Percentiles rank a stretch among this genome's conserved stretches.
Evolutionary conservation across 257 asterid genomes (phyloP).

Genomic region (Ilex aquifolium): DNA sequence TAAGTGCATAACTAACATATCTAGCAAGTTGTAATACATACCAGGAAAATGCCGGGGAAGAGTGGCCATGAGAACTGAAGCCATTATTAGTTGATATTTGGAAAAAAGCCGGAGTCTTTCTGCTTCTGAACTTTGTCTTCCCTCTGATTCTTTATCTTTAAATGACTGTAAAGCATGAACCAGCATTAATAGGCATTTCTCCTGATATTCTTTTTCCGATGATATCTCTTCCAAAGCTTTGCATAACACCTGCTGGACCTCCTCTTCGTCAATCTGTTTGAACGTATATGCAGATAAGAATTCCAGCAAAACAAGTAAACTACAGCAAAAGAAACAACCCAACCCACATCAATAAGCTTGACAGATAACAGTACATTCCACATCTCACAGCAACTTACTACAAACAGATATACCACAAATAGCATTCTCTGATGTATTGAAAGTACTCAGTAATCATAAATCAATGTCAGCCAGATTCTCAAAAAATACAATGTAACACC

Average conservation of each 20-base stretch:
- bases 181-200: conserved; percentile 69
- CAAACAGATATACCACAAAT: no score
- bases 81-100: conserved; percentile 61
- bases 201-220: conserved; percentile 63
- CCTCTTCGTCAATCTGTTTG: conserved; percentile 52
- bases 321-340: neutral
- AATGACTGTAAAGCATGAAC: conserved; percentile 50
- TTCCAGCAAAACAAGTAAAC: neutral
- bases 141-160: conserved; percentile 33
- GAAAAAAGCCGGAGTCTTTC: conserved; percentile 42
- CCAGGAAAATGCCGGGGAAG: conserved; percentile 92
- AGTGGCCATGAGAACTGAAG: conserved; percentile 82
- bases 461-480: no score
- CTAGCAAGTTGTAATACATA: conserved; percentile 21
- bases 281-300: conserved; percentile 16
- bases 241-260: conserved; percentile 56
- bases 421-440: no score
- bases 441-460: no score
- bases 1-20: conserved; percentile 9
- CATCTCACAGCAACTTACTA: no score
- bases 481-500: no score
- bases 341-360: neutral
- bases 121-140: conserved; percentile 30
- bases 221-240: conserved; percentile 79
- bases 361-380: neutral